Evolutionary conservation across 371 early-diverging fungal genomes (phyloP), one percentile per base, ranked within the genome.

Genomic region (Nematocida sp.): DNA sequence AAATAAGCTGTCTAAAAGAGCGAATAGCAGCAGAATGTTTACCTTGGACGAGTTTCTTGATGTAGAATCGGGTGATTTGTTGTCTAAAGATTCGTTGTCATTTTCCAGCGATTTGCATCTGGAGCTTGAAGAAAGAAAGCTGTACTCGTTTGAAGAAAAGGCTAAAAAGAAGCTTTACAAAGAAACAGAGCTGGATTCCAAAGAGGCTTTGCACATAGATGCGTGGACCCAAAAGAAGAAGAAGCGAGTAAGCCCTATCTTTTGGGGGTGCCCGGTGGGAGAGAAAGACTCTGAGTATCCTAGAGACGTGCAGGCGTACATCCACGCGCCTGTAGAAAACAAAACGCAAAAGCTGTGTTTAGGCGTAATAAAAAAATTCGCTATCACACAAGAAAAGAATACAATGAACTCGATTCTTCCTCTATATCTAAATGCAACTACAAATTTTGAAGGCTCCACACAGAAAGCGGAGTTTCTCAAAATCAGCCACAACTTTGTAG

Each of bases 181-280:
- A n/a, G 32, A 7, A 15, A 21, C 19, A 41, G 29, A 53, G 17
- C 8, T 27, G 11, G 62, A 70, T 5, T 37, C n/a, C 29, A 37
- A 19, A 37, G 74, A 66, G 21, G 27, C 15, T 2, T 23, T 31
- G 54, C 38, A 64, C 38, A 55, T 63, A 11, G 65, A 62, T 64
- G 43, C 78, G 0, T 83, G 83, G 83, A 49, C 62, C 25, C 77
- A 76, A 25, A 79, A 78, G 57, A 83, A 83, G 40, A 83, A 76
- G 50, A 70, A 81, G 63, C 64, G 76, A 50, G 63, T 45, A 21
- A 76, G 75, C 46, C 76, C 79, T 45, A 15, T 80, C 2, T 41
- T 79, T 11, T 81, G 79, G 80, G 60, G 76, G 27, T 80, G 77
- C 46, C 52, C 75, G 2, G 63, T 56, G 27, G 37, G 49, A 2